Evolutionary conservation across 2,329 filamentous ascomycete genomes (phyloP).

Genomic region (Ophiocordyceps camponoti-saundersi): DNA sequence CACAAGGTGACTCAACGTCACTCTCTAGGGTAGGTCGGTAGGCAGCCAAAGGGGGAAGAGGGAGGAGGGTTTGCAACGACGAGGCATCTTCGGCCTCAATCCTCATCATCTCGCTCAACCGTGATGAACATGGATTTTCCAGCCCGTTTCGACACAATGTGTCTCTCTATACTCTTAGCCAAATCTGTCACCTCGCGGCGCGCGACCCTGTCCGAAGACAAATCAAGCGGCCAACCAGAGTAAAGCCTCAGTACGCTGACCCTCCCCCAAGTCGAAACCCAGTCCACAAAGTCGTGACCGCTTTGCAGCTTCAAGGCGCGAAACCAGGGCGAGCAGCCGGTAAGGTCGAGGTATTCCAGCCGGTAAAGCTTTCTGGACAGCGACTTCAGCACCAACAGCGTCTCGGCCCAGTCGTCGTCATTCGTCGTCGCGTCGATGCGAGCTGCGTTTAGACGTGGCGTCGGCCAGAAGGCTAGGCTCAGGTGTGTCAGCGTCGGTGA

Average conservation of each 20-base stretch:
- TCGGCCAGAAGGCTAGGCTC: constrained; percentile 45
- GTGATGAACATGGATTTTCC: constrained; percentile 31
- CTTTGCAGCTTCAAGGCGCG: constrained; percentile 24
- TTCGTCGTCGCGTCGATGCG: constrained; percentile 18
- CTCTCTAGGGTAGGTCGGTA: not conserved
- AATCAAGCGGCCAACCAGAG: constrained; percentile 22
- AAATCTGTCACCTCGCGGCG: constrained; percentile 18
- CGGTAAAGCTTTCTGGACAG: constrained; percentile 37
- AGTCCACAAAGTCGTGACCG: constrained; percentile 33
- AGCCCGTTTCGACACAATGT: constrained; percentile 26
- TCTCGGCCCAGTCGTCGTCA: constrained; percentile 43
- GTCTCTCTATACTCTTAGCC: constrained; percentile 27
- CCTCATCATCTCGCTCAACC: constrained; percentile 24
- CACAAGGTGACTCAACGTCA: not conserved
- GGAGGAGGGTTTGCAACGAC: too few relatives aligned
- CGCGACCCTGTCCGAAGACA: constrained; percentile 13
- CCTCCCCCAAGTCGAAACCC: constrained; percentile 36
- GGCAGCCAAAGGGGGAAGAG: too few relatives aligned
- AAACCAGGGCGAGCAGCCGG: constrained; percentile 40
- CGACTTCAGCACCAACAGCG: constrained; percentile 34
- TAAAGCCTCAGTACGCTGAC: constrained; percentile 26
- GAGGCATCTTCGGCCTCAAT: not conserved
- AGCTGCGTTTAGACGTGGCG: constrained; percentile 36
- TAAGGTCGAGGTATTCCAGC: constrained; percentile 44
- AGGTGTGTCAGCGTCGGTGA: constrained; percentile 37